phyloP scores from a whole-genome alignment of 148 eudicot genomes.

The Camellia lanceoleosa region DNA sequence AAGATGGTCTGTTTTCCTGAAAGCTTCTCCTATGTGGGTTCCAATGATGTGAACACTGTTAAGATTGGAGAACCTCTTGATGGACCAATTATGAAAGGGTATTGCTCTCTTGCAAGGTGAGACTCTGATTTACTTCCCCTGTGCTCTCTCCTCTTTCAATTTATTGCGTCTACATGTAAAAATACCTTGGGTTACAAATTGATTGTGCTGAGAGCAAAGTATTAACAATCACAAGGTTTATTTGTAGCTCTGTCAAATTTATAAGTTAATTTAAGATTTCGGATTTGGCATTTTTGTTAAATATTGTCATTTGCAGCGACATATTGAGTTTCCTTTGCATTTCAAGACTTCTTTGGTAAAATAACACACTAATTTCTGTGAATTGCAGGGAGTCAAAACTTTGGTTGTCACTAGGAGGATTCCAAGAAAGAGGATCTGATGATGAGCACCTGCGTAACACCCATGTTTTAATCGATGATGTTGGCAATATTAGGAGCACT shows the following conservation, averaged over 20 bases:
- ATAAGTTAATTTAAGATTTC: too few relatives aligned
- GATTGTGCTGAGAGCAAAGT: too few relatives aligned
- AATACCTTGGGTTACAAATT: too few relatives aligned
- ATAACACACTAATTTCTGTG: background rate
- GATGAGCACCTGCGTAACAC: slow-evolving; percentile 76
- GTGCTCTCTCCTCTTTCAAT: background rate
- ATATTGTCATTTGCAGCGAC: too few relatives aligned
- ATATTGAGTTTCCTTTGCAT: too few relatives aligned
- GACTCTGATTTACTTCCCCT: background rate
- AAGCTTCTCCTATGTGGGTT: slow-evolving; percentile 73
- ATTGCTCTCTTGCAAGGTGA: slow-evolving; percentile 78
- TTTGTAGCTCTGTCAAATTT: too few relatives aligned
- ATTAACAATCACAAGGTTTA: too few relatives aligned
- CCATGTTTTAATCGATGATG: slow-evolving; percentile 73
- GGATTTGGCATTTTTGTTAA: too few relatives aligned
- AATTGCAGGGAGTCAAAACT: slow-evolving; percentile 66
- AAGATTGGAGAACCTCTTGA: slow-evolving; percentile 67
- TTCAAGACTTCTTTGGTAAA: background rate
- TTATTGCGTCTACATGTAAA: too few relatives aligned
- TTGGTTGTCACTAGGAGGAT: slow-evolving; percentile 93
- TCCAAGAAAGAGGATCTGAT: slow-evolving; percentile 79
- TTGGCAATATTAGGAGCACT: slow-evolving; percentile 58
- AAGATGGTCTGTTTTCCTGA: slow-evolving; percentile 85
- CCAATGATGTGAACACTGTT: slow-evolving; percentile 56
- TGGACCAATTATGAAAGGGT: slow-evolving; percentile 72